A percentile compares a stretch with the other conserved stretches of the same genome.
Conservation (phyloP, 202 grass and related monocot genomes). For the Setaria viridis region DNA sequence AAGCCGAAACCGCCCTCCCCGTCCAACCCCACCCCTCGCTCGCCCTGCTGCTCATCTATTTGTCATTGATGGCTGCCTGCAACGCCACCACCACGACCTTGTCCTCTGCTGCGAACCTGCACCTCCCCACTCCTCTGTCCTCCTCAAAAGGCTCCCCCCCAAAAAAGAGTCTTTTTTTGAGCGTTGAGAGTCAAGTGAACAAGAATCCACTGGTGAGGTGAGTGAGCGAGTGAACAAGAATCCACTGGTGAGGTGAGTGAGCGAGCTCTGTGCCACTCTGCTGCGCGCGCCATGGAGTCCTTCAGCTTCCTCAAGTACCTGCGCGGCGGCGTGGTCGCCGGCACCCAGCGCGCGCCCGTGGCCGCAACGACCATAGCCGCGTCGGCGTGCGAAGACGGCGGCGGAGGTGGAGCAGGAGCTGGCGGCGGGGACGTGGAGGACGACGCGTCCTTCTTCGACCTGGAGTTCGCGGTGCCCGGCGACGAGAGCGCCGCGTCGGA, state of each 20-base stretch:
- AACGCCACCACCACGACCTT: slow-evolving; percentile 2
- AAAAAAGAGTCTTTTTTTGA: slow-evolving; percentile 43
- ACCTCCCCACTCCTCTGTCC: neutral
- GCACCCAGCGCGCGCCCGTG: slow-evolving; percentile 33
- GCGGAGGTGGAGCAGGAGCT: neutral
- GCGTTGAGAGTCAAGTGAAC: neutral
- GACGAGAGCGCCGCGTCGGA: slow-evolving; percentile 58
- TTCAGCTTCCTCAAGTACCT: slow-evolving; percentile 89
- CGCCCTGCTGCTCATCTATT: slow-evolving; percentile 36
- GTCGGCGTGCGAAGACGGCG: slow-evolving; percentile 40
- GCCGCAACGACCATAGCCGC: slow-evolving; percentile 39
- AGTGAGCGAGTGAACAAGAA: neutral
- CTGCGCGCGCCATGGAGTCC: slow-evolving; percentile 67
- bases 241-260: too few relatives aligned
- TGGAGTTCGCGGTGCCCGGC: slow-evolving; percentile 77
- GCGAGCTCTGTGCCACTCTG: neutral
- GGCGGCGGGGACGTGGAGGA: slow-evolving; percentile 54
- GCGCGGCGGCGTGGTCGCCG: slow-evolving; percentile 53
- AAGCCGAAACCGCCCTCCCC: slow-evolving; percentile 21
- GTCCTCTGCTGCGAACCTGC: neutral
- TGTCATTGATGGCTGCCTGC: slow-evolving; percentile 37
- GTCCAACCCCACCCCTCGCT: neutral
- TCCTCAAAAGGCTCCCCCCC: slow-evolving; percentile 42
- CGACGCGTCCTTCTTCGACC: slow-evolving; percentile 95
- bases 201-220: neutral